Percentiles rank a stretch among this genome's conserved stretches.
These are phyloP conservation scores for Trametes hirsuta DNA, from an alignment of 1,284 basidiomycete species.

Conservation along the genomic window DNA sequence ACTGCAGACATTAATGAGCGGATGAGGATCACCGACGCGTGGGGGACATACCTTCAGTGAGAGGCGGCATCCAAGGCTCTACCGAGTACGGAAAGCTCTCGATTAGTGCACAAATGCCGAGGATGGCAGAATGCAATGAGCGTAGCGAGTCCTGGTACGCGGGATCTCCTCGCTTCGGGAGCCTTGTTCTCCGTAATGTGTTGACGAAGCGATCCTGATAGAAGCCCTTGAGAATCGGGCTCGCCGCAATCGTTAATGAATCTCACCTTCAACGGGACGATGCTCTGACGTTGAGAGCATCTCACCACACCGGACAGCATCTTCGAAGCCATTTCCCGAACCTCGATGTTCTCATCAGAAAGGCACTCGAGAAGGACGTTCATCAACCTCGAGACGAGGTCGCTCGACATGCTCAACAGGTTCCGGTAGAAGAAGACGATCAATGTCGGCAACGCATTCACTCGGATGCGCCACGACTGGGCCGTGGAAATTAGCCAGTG, in stretches of 20 bases:
- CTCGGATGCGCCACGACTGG: constrained; percentile 80
- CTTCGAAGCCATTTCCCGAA: constrained; percentile 91
- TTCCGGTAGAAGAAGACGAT: constrained; percentile 89
- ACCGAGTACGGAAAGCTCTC: constrained; percentile 82
- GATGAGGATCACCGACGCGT: not conserved
- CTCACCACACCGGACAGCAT: constrained; percentile 90
- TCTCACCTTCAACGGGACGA: constrained; percentile 81
- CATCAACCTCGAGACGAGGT: constrained; percentile 71
- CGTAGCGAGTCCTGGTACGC: constrained; percentile 77
- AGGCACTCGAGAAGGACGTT: constrained; percentile 84
- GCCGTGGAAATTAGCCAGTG: not conserved
- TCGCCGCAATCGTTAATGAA: constrained; percentile 3
- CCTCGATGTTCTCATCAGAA: constrained; percentile 91
- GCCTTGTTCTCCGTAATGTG: constrained; percentile 61
- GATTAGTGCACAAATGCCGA: constrained; percentile 86
- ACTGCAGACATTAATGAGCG: constrained; percentile 43
- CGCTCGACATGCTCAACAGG: constrained; percentile 73
- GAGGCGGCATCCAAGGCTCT: constrained; percentile 75
- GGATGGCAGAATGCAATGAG: constrained; percentile 85
- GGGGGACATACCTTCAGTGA: constrained; percentile 64
- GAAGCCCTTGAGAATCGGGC: constrained; percentile 5
- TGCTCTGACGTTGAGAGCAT: constrained; percentile 90
- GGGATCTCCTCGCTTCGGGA: constrained; percentile 75
- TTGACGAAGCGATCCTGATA: constrained; percentile 78
- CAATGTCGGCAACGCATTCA: constrained; percentile 73